phyloP scores from a whole-genome alignment of 805 yeast genomes.

The Candida berthetii region DNA sequence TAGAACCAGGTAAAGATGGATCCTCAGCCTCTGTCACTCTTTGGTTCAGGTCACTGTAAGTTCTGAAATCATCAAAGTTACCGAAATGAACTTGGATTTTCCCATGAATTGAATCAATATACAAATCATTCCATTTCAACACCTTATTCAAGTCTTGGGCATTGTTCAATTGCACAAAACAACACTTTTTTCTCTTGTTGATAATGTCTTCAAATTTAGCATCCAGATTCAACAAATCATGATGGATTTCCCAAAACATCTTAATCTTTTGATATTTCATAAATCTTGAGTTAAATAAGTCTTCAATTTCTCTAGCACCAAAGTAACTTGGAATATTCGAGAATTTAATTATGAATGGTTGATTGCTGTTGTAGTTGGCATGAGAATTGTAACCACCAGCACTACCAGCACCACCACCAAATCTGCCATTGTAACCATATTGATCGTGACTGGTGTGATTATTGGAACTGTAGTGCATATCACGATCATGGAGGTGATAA shows the following conservation, averaged over 20 bases:
- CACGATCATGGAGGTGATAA: slow-evolving; percentile 6
- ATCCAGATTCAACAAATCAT: slow-evolving; percentile 23
- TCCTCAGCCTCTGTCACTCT: slow-evolving; percentile 14
- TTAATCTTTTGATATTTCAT: slow-evolving; percentile 54
- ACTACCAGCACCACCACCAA: neutral
- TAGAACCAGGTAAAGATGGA: slow-evolving; percentile 11
- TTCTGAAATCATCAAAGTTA: slow-evolving; percentile 17
- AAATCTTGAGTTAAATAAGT: slow-evolving; percentile 57
- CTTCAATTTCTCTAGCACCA: slow-evolving; percentile 44
- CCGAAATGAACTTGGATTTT: slow-evolving; percentile 22
- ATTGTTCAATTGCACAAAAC: slow-evolving; percentile 53
- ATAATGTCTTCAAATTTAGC: slow-evolving; percentile 12
- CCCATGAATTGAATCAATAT: slow-evolving; percentile 31
- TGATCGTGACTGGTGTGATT: slow-evolving; percentile 4
- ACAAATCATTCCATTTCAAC: slow-evolving; percentile 57
- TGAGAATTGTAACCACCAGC: neutral
- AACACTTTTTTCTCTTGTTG: slow-evolving; percentile 42
- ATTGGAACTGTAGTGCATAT: slow-evolving; percentile 7
- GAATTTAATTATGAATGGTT: slow-evolving; percentile 65
- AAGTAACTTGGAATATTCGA: slow-evolving; percentile 52
- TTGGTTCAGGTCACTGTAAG: slow-evolving; percentile 16
- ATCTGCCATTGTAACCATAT: slow-evolving; percentile 2
- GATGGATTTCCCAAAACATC: slow-evolving; percentile 50
- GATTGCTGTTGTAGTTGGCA: slow-evolving; percentile 16
- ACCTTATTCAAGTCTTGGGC: slow-evolving; percentile 50